These are phyloP conservation scores for Fusarium graminum DNA, from an alignment of 2,329 filamentous ascomycete species.

Conservation along the genomic window DNA sequence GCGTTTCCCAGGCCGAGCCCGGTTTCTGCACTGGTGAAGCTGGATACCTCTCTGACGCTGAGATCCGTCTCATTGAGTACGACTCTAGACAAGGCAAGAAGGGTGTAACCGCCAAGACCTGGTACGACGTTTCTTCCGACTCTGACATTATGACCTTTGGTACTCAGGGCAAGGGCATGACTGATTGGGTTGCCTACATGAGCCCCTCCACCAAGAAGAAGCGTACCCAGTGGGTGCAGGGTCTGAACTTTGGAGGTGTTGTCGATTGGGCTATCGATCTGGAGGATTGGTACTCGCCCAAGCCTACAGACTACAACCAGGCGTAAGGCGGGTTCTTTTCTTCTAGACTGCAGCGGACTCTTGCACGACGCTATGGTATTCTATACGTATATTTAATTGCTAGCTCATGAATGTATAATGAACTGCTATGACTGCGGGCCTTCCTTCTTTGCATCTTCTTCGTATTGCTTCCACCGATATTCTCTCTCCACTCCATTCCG, in stretches of 20 bases:
- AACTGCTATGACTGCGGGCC: not conserved
- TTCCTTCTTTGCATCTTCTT: constrained; percentile 42
- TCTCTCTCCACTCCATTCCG: constrained; percentile 62
- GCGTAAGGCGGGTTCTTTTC: not conserved
- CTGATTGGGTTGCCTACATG: constrained; percentile 52
- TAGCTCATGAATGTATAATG: constrained; percentile 20
- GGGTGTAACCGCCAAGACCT: constrained; percentile 31
- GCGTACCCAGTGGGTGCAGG: constrained; percentile 38
- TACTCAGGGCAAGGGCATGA: constrained; percentile 39
- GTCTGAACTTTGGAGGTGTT: constrained; percentile 50
- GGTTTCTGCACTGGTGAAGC: constrained; percentile 45
- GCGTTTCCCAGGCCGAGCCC: constrained; percentile 40
- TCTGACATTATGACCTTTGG: constrained; percentile 47
- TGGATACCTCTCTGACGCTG: constrained; percentile 50
- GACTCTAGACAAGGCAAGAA: constrained; percentile 36
- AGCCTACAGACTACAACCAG: constrained; percentile 27
- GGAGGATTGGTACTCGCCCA: constrained; percentile 43
- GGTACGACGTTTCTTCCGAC: constrained; percentile 43
- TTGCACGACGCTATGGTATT: not conserved
- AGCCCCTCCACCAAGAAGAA: constrained; percentile 43
- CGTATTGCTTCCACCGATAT: constrained; percentile 62
- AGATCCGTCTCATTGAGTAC: constrained; percentile 48
- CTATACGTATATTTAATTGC: constrained; percentile 7
- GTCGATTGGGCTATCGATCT: constrained; percentile 52
- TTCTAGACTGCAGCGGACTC: constrained; percentile 18